These are phyloP conservation scores for Serpula lacrymans DNA, from an alignment of 768 basidiomycete genomes.

Conservation along the genomic window DNA sequence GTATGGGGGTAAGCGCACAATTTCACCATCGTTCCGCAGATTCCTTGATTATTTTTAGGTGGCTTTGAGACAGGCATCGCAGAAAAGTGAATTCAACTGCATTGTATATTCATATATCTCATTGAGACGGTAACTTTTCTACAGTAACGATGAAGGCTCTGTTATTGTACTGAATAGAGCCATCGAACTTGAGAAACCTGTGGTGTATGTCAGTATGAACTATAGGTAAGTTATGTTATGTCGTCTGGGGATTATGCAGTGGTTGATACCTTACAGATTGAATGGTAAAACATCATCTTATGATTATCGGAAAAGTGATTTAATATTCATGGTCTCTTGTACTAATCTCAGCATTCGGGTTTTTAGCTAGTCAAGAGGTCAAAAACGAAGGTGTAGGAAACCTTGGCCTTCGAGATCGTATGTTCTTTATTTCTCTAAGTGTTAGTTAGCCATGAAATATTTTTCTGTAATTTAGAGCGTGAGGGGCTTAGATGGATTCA, in stretches of 20 bases:
- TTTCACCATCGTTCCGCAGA: background rate
- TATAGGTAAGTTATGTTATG: too few relatives aligned
- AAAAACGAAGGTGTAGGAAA: conserved; percentile 39
- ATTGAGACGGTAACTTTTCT: background rate
- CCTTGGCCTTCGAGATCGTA: conserved; percentile 50
- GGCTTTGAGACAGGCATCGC: conserved; percentile 31
- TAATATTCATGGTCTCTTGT: background rate
- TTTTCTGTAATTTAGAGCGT: conserved; percentile 20
- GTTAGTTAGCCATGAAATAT: background rate
- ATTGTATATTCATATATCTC: background rate
- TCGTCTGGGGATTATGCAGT: too few relatives aligned
- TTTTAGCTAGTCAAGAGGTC: conserved; percentile 38
- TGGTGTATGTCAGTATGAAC: conserved; percentile 54
- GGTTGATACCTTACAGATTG: too few relatives aligned
- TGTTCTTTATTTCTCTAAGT: conserved; percentile 3
- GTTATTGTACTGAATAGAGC: conserved; percentile 46
- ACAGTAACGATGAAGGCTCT: conserved; percentile 38
- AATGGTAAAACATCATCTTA: conserved; percentile 6
- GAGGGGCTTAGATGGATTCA: conserved; percentile 51
- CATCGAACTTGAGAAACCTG: conserved; percentile 37
- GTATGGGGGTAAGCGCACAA: conserved; percentile 7
- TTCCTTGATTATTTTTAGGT: conserved; percentile 14
- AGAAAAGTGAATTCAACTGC: conserved; percentile 1
- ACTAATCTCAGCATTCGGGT: conserved; percentile 33
- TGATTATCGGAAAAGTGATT: too few relatives aligned